A percentile compares a stretch with the other conserved stretches of the same genome.
Evolutionary conservation across 2,329 filamentous ascomycete genomes (phyloP).

Genomic region (Escovopsis sp.): DNA sequence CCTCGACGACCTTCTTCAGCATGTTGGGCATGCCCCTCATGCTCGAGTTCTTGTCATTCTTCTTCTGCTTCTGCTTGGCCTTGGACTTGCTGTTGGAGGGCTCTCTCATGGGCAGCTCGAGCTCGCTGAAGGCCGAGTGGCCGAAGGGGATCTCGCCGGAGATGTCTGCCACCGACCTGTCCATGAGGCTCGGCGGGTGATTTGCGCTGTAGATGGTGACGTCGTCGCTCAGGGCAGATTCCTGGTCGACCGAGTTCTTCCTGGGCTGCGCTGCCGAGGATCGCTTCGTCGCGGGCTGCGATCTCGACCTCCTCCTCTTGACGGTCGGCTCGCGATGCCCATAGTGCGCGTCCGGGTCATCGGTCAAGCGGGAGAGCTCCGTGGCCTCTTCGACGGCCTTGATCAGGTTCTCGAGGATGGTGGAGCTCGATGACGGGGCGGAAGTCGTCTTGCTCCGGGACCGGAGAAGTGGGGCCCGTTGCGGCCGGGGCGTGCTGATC

Average conservation of each 20-base stretch:
- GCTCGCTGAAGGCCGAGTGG: slow-evolving; percentile 50
- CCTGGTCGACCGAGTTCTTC: slow-evolving; percentile 13
- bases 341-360: slow-evolving; percentile 23
- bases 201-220: slow-evolving; percentile 12
- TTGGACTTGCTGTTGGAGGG: slow-evolving; percentile 27
- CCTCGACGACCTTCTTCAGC: slow-evolving; percentile 47
- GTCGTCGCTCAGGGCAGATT: slow-evolving; percentile 16
- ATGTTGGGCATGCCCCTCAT: slow-evolving; percentile 47
- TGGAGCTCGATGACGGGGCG: slow-evolving; percentile 8
- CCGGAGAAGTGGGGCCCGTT: slow-evolving; percentile 11
- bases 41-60: slow-evolving; percentile 38
- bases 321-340: slow-evolving; percentile 25
- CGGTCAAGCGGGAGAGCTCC: slow-evolving; percentile 13
- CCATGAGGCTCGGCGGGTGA: slow-evolving; percentile 19
- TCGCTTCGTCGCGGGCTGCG: slow-evolving; percentile 14
- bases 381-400: slow-evolving; percentile 13
- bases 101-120: slow-evolving; percentile 38
- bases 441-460: slow-evolving; percentile 15
- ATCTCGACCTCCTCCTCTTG: slow-evolving; percentile 16
- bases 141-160: slow-evolving; percentile 45
- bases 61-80: slow-evolving; percentile 24
- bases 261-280: slow-evolving; percentile 8
- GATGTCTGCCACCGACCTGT: slow-evolving; percentile 41
- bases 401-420: slow-evolving; percentile 12
- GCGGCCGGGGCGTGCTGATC: slow-evolving; percentile 9